Evolutionary conservation across 345 rosid genomes (phyloP).

Genomic region (Excoecaria agallocha): DNA sequence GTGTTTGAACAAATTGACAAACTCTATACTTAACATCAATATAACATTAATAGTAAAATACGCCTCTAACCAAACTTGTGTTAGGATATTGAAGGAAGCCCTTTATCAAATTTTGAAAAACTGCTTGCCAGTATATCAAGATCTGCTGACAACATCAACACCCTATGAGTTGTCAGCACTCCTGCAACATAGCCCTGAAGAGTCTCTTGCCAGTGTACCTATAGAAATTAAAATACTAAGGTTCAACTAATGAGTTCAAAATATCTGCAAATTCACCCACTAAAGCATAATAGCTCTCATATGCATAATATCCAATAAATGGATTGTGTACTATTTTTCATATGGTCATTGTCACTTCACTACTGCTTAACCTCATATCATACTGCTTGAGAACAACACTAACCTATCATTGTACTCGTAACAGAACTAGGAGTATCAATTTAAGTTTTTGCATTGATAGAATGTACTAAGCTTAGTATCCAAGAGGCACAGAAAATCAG

Average conservation of each 20-base stretch:
- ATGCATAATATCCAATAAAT: neutral
- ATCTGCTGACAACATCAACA: slow-evolving; percentile 85
- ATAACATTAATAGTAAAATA: neutral
- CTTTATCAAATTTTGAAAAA: slow-evolving; percentile 79
- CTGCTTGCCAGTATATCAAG: slow-evolving; percentile 84
- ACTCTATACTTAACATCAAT: slow-evolving; percentile 7
- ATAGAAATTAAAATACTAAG: slow-evolving; percentile 21
- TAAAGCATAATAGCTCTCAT: neutral
- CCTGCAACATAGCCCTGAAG: slow-evolving; percentile 91
- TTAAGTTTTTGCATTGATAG: slow-evolving; percentile 1
- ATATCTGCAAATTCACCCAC: neutral
- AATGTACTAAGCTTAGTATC: neutral
- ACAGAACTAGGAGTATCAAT: neutral
- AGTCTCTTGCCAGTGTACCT: slow-evolving; percentile 98
- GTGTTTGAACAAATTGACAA: slow-evolving; percentile 30
- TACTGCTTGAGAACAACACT: neutral
- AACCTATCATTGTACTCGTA: neutral
- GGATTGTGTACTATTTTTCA: neutral
- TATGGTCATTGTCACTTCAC: neutral
- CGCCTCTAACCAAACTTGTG: slow-evolving; percentile 14
- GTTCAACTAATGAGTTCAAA: slow-evolving; percentile 7
- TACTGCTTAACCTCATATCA: neutral
- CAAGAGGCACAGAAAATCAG: neutral
- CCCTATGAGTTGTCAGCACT: slow-evolving; percentile 86
- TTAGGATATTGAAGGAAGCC: slow-evolving; percentile 94